phyloP scores from a whole-genome alignment of 2,329 filamentous ascomycete species.

The Stagonosporopsis vannaccii region DNA sequence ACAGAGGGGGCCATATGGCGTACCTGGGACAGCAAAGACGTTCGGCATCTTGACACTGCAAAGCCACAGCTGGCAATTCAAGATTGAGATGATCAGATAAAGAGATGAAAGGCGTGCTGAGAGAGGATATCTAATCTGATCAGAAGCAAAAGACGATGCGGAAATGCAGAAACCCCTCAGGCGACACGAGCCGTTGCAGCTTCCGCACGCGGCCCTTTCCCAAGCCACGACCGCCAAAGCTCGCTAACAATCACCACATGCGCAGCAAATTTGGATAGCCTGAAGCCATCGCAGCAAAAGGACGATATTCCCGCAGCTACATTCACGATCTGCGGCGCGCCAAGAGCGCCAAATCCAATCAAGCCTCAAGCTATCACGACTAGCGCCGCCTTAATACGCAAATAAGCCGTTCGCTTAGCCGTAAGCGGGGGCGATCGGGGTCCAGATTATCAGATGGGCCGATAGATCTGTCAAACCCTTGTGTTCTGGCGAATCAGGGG shows the following conservation, averaged over 20 bases:
- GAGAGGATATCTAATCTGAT: slow-evolving; percentile 36
- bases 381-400: slow-evolving; percentile 23
- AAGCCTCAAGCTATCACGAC: slow-evolving; percentile 25
- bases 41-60: slow-evolving; percentile 61
- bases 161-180: not conserved
- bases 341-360: slow-evolving; percentile 34
- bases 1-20: too few species aligned
- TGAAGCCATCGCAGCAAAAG: slow-evolving; percentile 4
- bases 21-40: slow-evolving; percentile 75
- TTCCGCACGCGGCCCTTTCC: not conserved
- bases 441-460: slow-evolving; percentile 44
- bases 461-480: slow-evolving; percentile 24
- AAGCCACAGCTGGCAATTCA: not conserved
- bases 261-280: slow-evolving; percentile 9
- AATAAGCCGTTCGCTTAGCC: slow-evolving; percentile 26
- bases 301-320: slow-evolving; percentile 8
- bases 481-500: slow-evolving; percentile 9
- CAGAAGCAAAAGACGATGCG: slow-evolving; percentile 8
- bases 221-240: not conserved
- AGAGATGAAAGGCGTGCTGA: not conserved
- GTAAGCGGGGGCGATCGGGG: slow-evolving; percentile 19
- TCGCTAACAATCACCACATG: slow-evolving; percentile 1
- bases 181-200: slow-evolving; percentile 5
- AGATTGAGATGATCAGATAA: slow-evolving; percentile 6
- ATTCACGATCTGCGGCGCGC: slow-evolving; percentile 19